Evolutionary conservation across 108 stramenopile genomes (phyloP), one percentile per base, ranked within the genome.

Genomic region (Cyclotella cryptica): DNA sequence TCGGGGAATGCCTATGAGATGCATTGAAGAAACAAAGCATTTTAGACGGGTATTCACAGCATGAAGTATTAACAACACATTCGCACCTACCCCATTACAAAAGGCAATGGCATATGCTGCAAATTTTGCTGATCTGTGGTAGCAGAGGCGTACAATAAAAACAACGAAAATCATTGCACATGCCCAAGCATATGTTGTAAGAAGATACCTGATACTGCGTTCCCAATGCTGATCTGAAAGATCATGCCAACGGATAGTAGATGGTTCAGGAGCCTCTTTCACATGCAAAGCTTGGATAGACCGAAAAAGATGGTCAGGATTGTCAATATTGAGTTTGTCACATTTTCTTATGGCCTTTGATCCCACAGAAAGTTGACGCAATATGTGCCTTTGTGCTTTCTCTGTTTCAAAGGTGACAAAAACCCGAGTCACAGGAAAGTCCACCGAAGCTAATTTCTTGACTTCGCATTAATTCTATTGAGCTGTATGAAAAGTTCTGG

Each of bases 241-340:
- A 49, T 49, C 47, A 49, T 49, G 47, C 47, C 47, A 49, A 49
- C 47, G 47, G 15, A 49, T 49, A n/a, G 47, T 49, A n/a, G 47
- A 49, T 49, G 47, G 47, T n/a, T 49, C 47, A 49, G 15, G n/a
- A 17, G 47, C 47, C 47, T 49, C 47, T 9, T 49, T 49, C 47
- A 49, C 47, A 9, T 49, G 47, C 47, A 49, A 49, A 17, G n/a
- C 47, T n/a, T 49, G 18, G 1, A n/a, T 49, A 49, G 47, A 49
- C n/a, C 47, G 15, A 49, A n/a, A 49, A 1, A 49, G 47, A 49
- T 49, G 9, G n/a, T 49, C 47, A 7, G 47, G 47, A 49, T 49
- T 49, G 15, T 49, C n/a, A 49, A 49, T n/a, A 3, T 49, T 49
- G 47, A 17, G 15, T n/a, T 49, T 49, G 47, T 49, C 47, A 49